A percentile compares a stretch with the other conserved stretches of the same genome.
These are phyloP conservation scores for barrel medic (Medicago truncatula) DNA, from an alignment of 306 rosid genomes.

Conservation along the genomic window MtrunA17r5.0-ANR NC_053048.1:52707501-52708000, in stretches of 20 bases:
- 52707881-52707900: conserved; percentile 44
- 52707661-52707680: neutral
- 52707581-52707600: neutral
- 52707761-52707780: conserved; percentile 43
- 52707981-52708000: neutral
- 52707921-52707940: conserved; percentile 27
- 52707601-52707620: neutral
- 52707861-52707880: conserved; percentile 34
- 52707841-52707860: conserved; percentile 30
- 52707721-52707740: conserved; percentile 13
- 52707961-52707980: conserved; percentile 31
- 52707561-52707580: conserved; percentile 25
- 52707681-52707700: neutral
- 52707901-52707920: conserved; percentile 42
- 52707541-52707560: conserved; percentile 20
- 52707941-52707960: conserved; percentile 42
- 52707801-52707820: conserved; percentile 36
- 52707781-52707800: conserved; percentile 47
- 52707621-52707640: conserved; percentile 29
- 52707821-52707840: conserved; percentile 36
- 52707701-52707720: neutral
- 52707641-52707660: neutral
- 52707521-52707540: conserved; percentile 10
- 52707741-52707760: conserved; percentile 31
- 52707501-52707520: conserved; percentile 41